A percentile compares a stretch with the other conserved stretches of the same genome.
Conservation (phyloP, 2,329 filamentous ascomycete species). For the Lachnellula suecica region DNA sequence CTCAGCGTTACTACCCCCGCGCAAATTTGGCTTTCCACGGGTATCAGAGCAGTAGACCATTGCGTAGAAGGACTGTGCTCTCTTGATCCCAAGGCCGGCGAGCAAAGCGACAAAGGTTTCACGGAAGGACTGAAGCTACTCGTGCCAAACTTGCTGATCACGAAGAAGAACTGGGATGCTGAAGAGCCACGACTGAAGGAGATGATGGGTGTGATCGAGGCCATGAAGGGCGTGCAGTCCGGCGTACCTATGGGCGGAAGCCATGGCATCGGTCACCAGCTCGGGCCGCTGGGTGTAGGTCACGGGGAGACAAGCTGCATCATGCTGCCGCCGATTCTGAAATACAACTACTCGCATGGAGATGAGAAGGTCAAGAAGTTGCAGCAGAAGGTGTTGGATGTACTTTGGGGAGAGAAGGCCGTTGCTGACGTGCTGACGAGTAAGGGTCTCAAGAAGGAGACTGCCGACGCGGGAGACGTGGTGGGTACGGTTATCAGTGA, state of each 20-base stretch:
- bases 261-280: conserved; percentile 43
- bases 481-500: conserved; percentile 50
- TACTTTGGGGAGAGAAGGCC: conserved; percentile 22
- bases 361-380: conserved; percentile 13
- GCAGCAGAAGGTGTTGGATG: conserved; percentile 22
- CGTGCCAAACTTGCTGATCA: conserved; percentile 26
- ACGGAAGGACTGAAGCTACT: conserved; percentile 21
- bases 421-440: conserved; percentile 15
- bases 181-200: conserved; percentile 18
- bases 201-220: conserved; percentile 47
- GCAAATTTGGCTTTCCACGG: conserved; percentile 56
- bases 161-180: conserved; percentile 17
- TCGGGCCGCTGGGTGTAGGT: conserved; percentile 47
- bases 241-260: conserved; percentile 39
- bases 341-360: conserved; percentile 44
- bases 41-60: conserved; percentile 56
- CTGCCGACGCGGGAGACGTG: conserved; percentile 48
- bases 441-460: conserved; percentile 18
- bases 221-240: conserved; percentile 46
- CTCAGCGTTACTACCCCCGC: conserved; percentile 50
- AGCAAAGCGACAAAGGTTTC: conserved; percentile 19
- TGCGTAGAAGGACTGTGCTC: conserved; percentile 56
- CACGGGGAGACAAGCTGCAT: conserved; percentile 62
- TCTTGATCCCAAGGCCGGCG: conserved; percentile 19
- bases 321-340: conserved; percentile 53